Base-by-base conservation (phyloP, 192 early-diverging fungal species). In the Coemansia sp. region DNA sequence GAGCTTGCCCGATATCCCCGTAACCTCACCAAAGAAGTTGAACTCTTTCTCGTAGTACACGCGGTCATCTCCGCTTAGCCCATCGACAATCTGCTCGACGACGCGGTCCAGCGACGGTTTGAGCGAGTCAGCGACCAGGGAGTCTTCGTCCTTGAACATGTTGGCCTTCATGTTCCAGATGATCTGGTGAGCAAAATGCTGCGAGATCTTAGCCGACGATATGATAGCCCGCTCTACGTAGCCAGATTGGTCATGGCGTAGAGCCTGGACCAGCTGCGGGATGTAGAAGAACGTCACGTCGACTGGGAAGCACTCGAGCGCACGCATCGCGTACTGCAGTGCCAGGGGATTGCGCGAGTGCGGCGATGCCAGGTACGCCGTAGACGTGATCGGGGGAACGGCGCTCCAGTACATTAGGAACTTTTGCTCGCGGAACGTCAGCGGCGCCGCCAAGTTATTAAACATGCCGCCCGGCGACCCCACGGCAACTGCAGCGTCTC, bases 161-260 rank as follows among this genome's bases (percentile, higher is more conserved):
- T 99, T 99, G 52, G 97, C 97, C 25, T 97, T 92, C 97, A 99
- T 99, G 77, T 99, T 99, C 97, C 97, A 99, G 55, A 99, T 96
- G 56, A 99, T 98, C 84, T 99, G 97, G 80, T 99, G 97, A 28
- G 97, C 96, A 88, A 99, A 99, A 16, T 93, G 86, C 79, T 97
- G 96, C 34, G 95, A 97, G 11, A 91, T 89, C 66, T 88, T 87
- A 7, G 92, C 97, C 3, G 97, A 92, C n/a, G 91, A 89, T 67
- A 99, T 77, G 45, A 99, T 97, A 61, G 91, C 98, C 26, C 89
- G 85, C 75, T 96, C 95, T n/a, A 96, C 88, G 74, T 99, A 98
- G 28, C 97, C 96, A 56, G 88, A 76, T 12, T 81, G 75, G 64
- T 98, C 96, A 65, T 92, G 82, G 33, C 96, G 90, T 41, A 99